These are phyloP conservation scores for Moringa oleifera DNA, from an alignment of 345 rosid species.

Conservation along the genomic window DNA sequence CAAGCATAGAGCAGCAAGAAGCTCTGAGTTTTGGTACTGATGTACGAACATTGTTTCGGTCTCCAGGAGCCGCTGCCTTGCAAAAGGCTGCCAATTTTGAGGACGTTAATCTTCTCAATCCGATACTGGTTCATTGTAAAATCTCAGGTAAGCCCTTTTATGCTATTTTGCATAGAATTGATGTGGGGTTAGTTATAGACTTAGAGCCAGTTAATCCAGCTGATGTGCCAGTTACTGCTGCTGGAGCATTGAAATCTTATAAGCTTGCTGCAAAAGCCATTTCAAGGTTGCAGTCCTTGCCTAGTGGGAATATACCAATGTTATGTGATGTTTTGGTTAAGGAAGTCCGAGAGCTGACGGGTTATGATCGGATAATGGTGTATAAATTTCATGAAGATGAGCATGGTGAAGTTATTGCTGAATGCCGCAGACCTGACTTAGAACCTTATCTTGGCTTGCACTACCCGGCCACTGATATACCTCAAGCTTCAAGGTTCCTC, in stretches of 20 bases:
- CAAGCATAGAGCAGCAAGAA: constrained; percentile 64
- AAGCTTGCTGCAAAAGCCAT: constrained; percentile 82
- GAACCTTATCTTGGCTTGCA: constrained; percentile 80
- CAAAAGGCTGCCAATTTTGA: constrained; percentile 62
- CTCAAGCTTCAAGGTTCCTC: constrained; percentile 81
- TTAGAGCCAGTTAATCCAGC: constrained; percentile 77
- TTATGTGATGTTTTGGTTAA: constrained; percentile 65
- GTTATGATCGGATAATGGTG: constrained; percentile 84
- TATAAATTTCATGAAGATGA: constrained; percentile 87
- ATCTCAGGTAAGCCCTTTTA: constrained; percentile 71
- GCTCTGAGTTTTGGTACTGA: constrained; percentile 58
- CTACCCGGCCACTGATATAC: constrained; percentile 87
- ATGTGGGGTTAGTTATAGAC: constrained; percentile 72
- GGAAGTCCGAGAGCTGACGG: constrained; percentile 71
- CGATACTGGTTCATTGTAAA: constrained; percentile 58
- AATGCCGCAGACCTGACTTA: constrained; percentile 37
- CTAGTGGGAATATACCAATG: constrained; percentile 49
- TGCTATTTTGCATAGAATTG: constrained; percentile 71
- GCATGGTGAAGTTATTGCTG: constrained; percentile 90
- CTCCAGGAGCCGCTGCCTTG: constrained; percentile 57
- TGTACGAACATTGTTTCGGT: constrained; percentile 51
- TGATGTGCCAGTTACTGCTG: constrained; percentile 75
- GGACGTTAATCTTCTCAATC: constrained; percentile 71
- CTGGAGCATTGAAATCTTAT: constrained; percentile 79
- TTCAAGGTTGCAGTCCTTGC: constrained; percentile 72